A percentile compares a stretch with the other conserved stretches of the same genome.
Evolutionary conservation across 768 basidiomycete genomes (phyloP).

Genomic region (Chalciporus chontae): DNA sequence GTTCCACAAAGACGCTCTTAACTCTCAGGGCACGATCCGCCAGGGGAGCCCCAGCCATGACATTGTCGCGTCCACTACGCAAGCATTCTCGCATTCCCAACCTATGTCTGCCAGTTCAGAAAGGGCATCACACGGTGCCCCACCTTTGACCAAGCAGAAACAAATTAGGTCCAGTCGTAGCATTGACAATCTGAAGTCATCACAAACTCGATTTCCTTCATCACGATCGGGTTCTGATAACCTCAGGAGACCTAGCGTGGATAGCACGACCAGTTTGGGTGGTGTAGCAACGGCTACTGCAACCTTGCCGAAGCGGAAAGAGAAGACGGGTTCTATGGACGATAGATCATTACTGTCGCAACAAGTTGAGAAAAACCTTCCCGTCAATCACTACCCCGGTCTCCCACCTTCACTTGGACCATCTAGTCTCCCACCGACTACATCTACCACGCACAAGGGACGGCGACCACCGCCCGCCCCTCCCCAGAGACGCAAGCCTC

Average conservation of each 20-base stretch:
- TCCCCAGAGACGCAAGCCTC: conserved; percentile 65
- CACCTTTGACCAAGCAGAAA: conserved; percentile 33
- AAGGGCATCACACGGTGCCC: conserved; percentile 21
- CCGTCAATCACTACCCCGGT: conserved; percentile 16
- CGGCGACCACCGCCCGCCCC: conserved; percentile 66
- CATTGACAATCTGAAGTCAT: conserved; percentile 51
- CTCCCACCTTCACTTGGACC: conserved; percentile 17
- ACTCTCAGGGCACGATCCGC: conserved; percentile 29
- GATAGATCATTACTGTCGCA: conserved; percentile 17
- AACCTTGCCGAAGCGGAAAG: conserved; percentile 18
- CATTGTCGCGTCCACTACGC: conserved; percentile 36
- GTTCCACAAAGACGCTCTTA: conserved; percentile 24
- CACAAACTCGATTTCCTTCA: conserved; percentile 23
- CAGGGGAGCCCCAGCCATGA: conserved; percentile 45
- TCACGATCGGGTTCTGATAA: conserved; percentile 35
- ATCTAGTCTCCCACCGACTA: conserved; percentile 14
- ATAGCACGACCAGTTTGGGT: conserved; percentile 33
- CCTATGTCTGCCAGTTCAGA: conserved; percentile 12
- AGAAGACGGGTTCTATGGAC: conserved; percentile 27
- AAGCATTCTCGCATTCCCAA: conserved; percentile 26
- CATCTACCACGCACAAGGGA: conserved; percentile 21
- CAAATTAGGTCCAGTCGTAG: conserved; percentile 63
- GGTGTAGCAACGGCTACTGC: conserved; percentile 26
- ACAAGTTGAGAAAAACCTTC: conserved; percentile 15
- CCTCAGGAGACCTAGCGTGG: conserved; percentile 39